Evolutionary conservation across 805 yeast species (phyloP).

Genomic region (Ogataea pilisensis): DNA sequence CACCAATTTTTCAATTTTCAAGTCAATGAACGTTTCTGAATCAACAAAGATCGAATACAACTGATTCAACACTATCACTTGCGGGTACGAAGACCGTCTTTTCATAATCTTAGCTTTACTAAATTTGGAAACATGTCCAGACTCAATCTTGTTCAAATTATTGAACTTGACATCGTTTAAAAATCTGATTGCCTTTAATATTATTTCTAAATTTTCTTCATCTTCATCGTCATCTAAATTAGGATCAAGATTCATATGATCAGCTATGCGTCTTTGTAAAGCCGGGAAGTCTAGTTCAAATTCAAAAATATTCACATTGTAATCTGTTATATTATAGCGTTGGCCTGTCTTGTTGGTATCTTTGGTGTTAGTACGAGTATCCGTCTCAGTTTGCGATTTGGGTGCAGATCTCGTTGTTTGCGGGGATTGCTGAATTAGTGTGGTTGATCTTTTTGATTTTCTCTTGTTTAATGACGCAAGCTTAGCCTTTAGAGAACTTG

Average conservation of each 20-base stretch:
- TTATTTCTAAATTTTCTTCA: slow-evolving; percentile 9
- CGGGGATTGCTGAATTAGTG: slow-evolving; percentile 1
- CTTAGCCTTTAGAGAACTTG: neutral
- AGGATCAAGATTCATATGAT: slow-evolving; percentile 7
- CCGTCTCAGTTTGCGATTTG: too few species aligned
- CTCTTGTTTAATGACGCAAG: neutral
- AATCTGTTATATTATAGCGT: slow-evolving; percentile 10
- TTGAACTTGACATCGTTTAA: slow-evolving; percentile 20
- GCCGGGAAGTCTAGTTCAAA: slow-evolving; percentile 4
- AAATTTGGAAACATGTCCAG: slow-evolving; percentile 10
- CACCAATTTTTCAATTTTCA: slow-evolving; percentile 35
- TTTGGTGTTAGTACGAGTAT: neutral
- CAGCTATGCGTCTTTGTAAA: slow-evolving; percentile 5
- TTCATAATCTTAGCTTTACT: slow-evolving; percentile 17
- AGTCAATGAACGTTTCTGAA: slow-evolving; percentile 50
- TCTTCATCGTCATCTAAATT: slow-evolving; percentile 14
- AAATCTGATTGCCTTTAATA: slow-evolving; percentile 17
- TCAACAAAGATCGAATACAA: slow-evolving; percentile 44
- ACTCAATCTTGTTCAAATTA: slow-evolving; percentile 19
- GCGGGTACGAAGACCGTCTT: slow-evolving; percentile 29
- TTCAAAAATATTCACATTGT: slow-evolving; percentile 15
- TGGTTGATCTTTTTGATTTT: neutral
- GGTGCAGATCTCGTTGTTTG: slow-evolving; percentile 1
- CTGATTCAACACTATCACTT: slow-evolving; percentile 41
- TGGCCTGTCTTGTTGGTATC: slow-evolving; percentile 6